Evolutionary conservation across 164 flowering plant genomes (phyloP).

Genomic region (Stephania cephalantha): DNA sequence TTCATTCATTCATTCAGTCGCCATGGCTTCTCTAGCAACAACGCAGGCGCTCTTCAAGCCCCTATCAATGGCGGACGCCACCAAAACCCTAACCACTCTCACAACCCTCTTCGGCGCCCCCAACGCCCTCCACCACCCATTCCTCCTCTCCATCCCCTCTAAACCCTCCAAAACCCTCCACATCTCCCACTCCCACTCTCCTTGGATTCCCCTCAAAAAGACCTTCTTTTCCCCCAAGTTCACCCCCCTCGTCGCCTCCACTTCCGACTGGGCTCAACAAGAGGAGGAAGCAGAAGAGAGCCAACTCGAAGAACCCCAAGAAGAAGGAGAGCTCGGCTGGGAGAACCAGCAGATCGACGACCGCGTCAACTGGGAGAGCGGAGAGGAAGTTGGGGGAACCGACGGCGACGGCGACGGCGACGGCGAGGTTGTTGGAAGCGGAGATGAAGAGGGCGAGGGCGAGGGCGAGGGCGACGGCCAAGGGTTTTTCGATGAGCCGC

Average conservation of each 20-base stretch:
- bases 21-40: slow-evolving; percentile 29
- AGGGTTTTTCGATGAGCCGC: slow-evolving; percentile 25
- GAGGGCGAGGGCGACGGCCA: slow-evolving; percentile 14
- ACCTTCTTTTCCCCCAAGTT: slow-evolving; percentile 23
- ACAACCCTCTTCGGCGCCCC: slow-evolving; percentile 29
- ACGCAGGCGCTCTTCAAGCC: slow-evolving; percentile 26
- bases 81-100: slow-evolving; percentile 21
- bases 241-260: slow-evolving; percentile 35
- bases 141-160: slow-evolving; percentile 24
- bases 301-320: slow-evolving; percentile 19
- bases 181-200: slow-evolving; percentile 21
- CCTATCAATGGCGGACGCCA: slow-evolving; percentile 34
- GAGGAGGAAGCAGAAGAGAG: slow-evolving; percentile 27
- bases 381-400: slow-evolving; percentile 10
- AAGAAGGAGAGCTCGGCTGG: slow-evolving; percentile 7
- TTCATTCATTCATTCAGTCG: neutral
- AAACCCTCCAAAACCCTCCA: slow-evolving; percentile 30
- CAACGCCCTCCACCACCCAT: slow-evolving; percentile 14
- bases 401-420: slow-evolving; percentile 23
- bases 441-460: slow-evolving; percentile 11
- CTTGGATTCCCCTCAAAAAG: slow-evolving; percentile 20
- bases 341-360: slow-evolving; percentile 15
- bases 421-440: slow-evolving; percentile 4
- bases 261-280: slow-evolving; percentile 58
- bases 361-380: neutral